phyloP scores from a whole-genome alignment of 106 monocot species.

The Acorus gramineus region DNA sequence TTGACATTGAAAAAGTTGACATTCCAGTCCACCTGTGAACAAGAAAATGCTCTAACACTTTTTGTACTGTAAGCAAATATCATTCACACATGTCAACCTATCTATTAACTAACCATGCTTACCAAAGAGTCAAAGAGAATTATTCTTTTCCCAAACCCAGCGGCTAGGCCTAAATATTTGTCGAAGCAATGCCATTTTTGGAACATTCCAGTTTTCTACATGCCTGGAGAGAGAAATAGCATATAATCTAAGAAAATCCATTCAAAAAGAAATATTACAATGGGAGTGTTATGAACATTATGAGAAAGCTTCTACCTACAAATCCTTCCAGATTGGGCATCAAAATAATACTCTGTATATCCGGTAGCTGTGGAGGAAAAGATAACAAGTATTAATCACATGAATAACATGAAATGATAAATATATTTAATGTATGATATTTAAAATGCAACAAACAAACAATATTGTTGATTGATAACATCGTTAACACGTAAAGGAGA shows the following conservation, averaged over 20 bases:
- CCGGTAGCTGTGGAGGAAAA: conserved; percentile 59
- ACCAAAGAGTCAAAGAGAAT: too few relatives aligned
- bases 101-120: too few relatives aligned
- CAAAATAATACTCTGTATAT: conserved; percentile 93
- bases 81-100: too few relatives aligned
- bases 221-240: conserved; percentile 36
- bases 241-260: neutral
- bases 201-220: conserved; percentile 97
- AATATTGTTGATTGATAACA: neutral
- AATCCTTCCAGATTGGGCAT: conserved; percentile 56
- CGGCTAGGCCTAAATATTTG: conserved; percentile 81
- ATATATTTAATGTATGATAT: neutral
- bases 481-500: neutral
- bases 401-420: conserved; percentile 1
- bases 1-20: too few relatives aligned
- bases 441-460: neutral
- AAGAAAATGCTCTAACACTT: too few relatives aligned
- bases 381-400: neutral
- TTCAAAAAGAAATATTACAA: neutral
- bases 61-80: too few relatives aligned
- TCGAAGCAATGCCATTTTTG: conserved; percentile 91
- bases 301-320: conserved; percentile 37
- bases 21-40: too few relatives aligned
- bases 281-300: neutral
- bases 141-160: conserved; percentile 49